These are phyloP conservation scores for Nevesoporus exiguus DNA, from an alignment of 768 basidiomycete species.

Conservation along the genomic window DNA sequence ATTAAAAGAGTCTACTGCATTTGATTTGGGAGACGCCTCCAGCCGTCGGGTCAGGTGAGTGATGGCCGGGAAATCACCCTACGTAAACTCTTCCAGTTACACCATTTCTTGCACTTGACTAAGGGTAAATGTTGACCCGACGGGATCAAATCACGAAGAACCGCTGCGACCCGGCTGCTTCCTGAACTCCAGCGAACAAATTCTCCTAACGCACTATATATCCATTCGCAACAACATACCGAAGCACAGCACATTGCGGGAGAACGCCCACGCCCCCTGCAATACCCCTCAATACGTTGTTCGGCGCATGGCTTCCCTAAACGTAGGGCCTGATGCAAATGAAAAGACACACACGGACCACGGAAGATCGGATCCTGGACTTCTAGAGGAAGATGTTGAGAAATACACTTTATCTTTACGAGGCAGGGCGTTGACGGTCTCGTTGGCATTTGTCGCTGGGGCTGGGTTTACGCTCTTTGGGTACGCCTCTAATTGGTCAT, in stretches of 20 bases:
- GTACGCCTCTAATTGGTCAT: conserved; percentile 26
- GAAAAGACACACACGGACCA: conserved; percentile 5
- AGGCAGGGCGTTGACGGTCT: conserved; percentile 43
- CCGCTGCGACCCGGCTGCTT: background rate
- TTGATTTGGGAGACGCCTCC: background rate
- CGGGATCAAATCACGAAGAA: conserved; percentile 4
- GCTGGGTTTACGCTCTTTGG: conserved; percentile 64
- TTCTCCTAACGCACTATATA: conserved; percentile 9
- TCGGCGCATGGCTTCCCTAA: conserved; percentile 6
- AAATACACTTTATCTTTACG: conserved; percentile 15
- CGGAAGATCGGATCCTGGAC: background rate
- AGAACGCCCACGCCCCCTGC: background rate
- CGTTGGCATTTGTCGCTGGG: conserved; percentile 55
- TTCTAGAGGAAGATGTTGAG: conserved; percentile 13
- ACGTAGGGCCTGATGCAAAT: conserved; percentile 1
- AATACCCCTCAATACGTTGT: background rate
- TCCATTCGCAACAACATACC: background rate
- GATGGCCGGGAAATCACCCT: background rate
- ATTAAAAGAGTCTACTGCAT: background rate
- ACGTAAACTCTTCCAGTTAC: background rate
- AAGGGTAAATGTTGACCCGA: background rate
- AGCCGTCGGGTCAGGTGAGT: conserved; percentile 8
- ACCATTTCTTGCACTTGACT: background rate
- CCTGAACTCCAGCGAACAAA: background rate
- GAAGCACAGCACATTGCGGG: background rate